Evolutionary conservation across 371 early-diverging fungal genomes (phyloP).

Genomic region (Basidiobolus meristosporus): DNA sequence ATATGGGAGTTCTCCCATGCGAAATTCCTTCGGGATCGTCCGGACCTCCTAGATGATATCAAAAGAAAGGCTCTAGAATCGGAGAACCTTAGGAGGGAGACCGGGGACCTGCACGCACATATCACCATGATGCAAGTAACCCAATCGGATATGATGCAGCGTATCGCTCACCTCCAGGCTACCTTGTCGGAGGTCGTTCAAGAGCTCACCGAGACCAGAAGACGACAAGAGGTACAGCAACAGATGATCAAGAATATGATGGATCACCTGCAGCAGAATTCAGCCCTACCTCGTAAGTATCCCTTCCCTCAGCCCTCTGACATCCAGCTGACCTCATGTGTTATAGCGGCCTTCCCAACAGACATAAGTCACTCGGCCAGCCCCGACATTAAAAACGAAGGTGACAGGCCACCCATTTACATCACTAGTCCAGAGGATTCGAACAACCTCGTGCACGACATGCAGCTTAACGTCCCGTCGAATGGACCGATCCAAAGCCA

Average conservation of each 20-base stretch:
- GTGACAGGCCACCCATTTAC: conserved; percentile 32
- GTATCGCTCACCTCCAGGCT: conserved; percentile 45
- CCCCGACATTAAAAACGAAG: conserved; percentile 15
- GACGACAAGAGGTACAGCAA: conserved; percentile 33
- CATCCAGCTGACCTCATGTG: not conserved
- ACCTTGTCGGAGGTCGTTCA: conserved; percentile 37
- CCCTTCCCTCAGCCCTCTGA: no score
- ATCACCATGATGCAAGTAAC: conserved; percentile 50
- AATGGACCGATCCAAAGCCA: no score
- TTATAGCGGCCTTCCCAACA: conserved; percentile 11
- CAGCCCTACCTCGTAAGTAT: conserved; percentile 4
- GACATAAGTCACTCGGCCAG: conserved; percentile 17
- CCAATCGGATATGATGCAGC: conserved; percentile 51
- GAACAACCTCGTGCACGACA: no score
- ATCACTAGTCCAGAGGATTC: conserved; percentile 31
- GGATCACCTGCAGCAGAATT: conserved; percentile 24
- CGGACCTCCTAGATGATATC: conserved; percentile 66
- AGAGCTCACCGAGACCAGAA: conserved; percentile 46
- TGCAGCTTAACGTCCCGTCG: no score
- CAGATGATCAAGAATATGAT: conserved; percentile 28
- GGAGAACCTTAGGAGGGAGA: conserved; percentile 43
- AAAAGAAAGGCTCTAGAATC: conserved; percentile 72
- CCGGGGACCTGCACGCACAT: conserved; percentile 47
- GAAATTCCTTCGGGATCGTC: conserved; percentile 56
- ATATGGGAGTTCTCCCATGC: conserved; percentile 87